Percentiles rank a stretch among this genome's conserved stretches.
These are phyloP conservation scores for Nemania sp. DNA, from an alignment of 2,329 filamentous ascomycete genomes.

Conservation along the genomic window DNA sequence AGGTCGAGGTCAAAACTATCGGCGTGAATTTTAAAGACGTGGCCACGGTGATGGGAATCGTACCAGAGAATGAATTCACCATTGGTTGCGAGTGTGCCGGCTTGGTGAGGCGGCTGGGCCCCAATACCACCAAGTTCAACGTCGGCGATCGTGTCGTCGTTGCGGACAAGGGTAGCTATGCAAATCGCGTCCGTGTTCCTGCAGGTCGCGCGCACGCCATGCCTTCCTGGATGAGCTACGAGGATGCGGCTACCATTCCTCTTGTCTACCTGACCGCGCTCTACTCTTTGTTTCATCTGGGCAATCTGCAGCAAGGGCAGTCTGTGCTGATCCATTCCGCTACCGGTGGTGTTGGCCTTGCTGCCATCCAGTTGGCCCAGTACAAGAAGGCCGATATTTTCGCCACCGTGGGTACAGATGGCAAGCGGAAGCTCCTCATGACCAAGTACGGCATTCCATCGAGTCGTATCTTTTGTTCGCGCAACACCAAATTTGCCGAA, in stretches of 20 bases:
- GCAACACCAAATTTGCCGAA: neutral
- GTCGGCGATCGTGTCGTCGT: slow-evolving; percentile 2
- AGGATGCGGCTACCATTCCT: neutral
- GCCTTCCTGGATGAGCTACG: neutral
- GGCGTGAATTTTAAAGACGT: slow-evolving; percentile 47
- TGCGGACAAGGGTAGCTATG: neutral
- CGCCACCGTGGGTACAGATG: slow-evolving; percentile 27
- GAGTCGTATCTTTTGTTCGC: neutral
- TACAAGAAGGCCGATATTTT: slow-evolving; percentile 1
- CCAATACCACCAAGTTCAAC: neutral
- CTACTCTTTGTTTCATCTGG: neutral
- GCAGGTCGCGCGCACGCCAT: neutral
- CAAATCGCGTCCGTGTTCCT: neutral
- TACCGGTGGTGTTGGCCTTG: neutral
- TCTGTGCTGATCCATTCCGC: neutral
- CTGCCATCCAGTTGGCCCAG: neutral
- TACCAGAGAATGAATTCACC: slow-evolving; percentile 26
- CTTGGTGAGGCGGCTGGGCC: slow-evolving; percentile 1
- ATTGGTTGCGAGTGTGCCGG: slow-evolving; percentile 33
- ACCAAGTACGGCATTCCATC: neutral
- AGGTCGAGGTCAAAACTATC: slow-evolving; percentile 40
- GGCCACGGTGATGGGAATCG: slow-evolving; percentile 34
- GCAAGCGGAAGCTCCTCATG: slow-evolving; percentile 29
- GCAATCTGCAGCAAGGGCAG: neutral
- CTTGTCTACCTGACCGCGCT: neutral